Base-by-base conservation (phyloP, 2,329 filamentous ascomycete species). In the Didymella arachidicola region DNA sequence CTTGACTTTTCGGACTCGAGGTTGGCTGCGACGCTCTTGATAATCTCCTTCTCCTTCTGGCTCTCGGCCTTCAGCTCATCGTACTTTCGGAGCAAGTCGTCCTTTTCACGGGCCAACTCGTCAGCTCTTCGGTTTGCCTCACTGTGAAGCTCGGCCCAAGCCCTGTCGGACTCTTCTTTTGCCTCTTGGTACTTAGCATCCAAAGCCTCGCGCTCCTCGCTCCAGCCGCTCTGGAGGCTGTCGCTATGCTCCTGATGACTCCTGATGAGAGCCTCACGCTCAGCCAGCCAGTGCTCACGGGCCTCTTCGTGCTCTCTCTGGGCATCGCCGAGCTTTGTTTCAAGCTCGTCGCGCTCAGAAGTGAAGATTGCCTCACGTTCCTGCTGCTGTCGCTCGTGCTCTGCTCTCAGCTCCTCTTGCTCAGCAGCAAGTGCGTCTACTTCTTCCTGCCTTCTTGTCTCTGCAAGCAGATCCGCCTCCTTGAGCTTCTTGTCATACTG, bases 161-260 rank as follows among this genome's bases (percentile, higher is more conserved):
- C 73, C 70, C 78, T 77, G 71, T 81, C 68, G 70, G 81, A 69
- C 69, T 81, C 75, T 74, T 84, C 76, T 56, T 72, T 77, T 49
- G 70, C 74, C 61, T 72, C 70, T 56, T 71, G 72, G 53, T 75
- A 64, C 57, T 77, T 72, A 6, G 68, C 54, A 18, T 72, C 71
- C 10, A 76, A 45, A 10, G 83, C 75, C 61, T 82, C 78, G 56
- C 81, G 83, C 61, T 82, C 82, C 70, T 84, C 83, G 47, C 83
- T 80, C 61, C 82, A 78, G 48, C 81, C 81, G 69, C 81, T 82
- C 49, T 79, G 79, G 59, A 85, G 72, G 42, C 78, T 79, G 47
- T 82, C 80, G 49, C 81, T 80, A 63, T 86, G 83, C 61, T 80
- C 78, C 51, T 80, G 79, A 73, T 83, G 78, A 11, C 69, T 66